phyloP scores from a whole-genome alignment of 306 rosid genomes.

The Vigna hirtella region DNA sequence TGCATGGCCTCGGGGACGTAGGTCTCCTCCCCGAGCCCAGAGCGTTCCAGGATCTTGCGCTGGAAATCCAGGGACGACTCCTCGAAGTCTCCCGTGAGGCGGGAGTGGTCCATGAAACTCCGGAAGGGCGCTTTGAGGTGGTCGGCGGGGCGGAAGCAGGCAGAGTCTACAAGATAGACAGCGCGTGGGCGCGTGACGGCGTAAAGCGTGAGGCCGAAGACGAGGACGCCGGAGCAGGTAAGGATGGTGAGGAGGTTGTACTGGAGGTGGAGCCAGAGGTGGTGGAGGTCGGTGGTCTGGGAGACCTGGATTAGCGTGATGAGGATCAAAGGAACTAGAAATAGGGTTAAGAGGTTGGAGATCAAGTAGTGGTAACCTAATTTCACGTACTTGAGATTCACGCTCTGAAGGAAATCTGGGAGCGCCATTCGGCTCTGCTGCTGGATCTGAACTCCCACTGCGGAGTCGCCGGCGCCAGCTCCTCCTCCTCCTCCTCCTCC shows the following conservation, averaged over 20 bases:
- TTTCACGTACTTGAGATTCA: constrained; percentile 81
- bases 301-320: constrained; percentile 68
- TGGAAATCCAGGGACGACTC: constrained; percentile 77
- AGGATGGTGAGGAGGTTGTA: constrained; percentile 67
- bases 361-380: constrained; percentile 81
- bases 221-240: constrained; percentile 60
- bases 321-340: constrained; percentile 61
- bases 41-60: constrained; percentile 69
- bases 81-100: constrained; percentile 67
- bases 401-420: constrained; percentile 80
- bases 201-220: constrained; percentile 71
- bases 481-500: neutral
- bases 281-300: constrained; percentile 57
- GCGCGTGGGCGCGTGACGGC: constrained; percentile 66
- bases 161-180: constrained; percentile 62
- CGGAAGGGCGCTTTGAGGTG: constrained; percentile 62
- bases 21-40: constrained; percentile 79
- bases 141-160: constrained; percentile 71
- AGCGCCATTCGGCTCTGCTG: constrained; percentile 51
- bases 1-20: constrained; percentile 79
- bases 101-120: constrained; percentile 67
- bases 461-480: neutral
- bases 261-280: constrained; percentile 81
- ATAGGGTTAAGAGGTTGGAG: constrained; percentile 66
- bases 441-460: constrained; percentile 64